phyloP scores from a whole-genome alignment of 208 protist species.

The Acanthamoeba polyphaga region DNA sequence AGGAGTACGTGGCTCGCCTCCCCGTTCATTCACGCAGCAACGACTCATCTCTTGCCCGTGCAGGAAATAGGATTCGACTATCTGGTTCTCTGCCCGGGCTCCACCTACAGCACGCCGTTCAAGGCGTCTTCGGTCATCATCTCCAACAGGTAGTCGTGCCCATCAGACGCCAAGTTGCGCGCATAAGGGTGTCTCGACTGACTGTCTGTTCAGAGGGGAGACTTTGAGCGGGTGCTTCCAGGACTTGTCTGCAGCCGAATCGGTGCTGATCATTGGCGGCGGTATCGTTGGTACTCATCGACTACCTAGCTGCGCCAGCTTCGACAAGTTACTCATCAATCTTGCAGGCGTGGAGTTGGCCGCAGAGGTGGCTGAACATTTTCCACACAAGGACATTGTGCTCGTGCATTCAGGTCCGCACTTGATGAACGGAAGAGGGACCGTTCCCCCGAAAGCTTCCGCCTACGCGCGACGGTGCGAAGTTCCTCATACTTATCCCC shows the following conservation, averaged over 20 bases:
- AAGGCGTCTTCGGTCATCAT: conserved; percentile 78
- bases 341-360: conserved; percentile 83
- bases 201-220: neutral
- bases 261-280: conserved; percentile 43
- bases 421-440: conserved; percentile 76
- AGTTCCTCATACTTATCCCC: neutral
- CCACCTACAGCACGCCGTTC: conserved; percentile 76
- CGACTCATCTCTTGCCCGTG: no score
- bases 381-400: conserved; percentile 77
- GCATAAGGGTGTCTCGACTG: neutral
- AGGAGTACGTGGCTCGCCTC: neutral
- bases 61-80: conserved; percentile 77
- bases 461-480: neutral
- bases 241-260: neutral
- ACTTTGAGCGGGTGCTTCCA: conserved; percentile 47
- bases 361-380: conserved; percentile 80
- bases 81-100: conserved; percentile 78
- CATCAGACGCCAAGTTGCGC: neutral
- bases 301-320: neutral
- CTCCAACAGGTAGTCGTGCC: neutral
- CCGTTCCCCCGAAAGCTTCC: neutral
- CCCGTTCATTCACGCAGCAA: neutral
- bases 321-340: no score
- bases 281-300: neutral
- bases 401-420: conserved; percentile 78